Conservation (phyloP, 208 protist species). For the Trichomonas gallinae region DNA sequence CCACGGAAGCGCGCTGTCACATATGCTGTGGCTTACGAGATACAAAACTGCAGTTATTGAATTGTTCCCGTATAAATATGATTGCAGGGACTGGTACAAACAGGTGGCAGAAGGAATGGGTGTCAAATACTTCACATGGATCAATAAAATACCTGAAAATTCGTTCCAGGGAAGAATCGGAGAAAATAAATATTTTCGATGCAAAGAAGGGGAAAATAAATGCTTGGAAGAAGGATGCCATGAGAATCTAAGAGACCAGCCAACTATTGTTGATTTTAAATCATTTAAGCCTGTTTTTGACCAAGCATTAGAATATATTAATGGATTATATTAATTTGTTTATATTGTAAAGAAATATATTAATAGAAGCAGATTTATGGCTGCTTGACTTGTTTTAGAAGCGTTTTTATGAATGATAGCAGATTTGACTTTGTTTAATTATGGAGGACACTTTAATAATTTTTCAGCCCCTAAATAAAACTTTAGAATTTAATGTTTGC, state of each 20-base stretch:
- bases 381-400: too few relatives aligned
- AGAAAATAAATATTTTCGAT: neutral
- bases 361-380: too few relatives aligned
- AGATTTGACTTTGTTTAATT: too few relatives aligned
- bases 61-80: neutral
- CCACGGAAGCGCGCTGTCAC: neutral
- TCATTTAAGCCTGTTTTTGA: neutral
- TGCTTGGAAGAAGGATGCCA: neutral
- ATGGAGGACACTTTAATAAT: too few relatives aligned
- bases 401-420: too few relatives aligned
- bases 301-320: neutral
- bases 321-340: neutral
- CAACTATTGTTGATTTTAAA: neutral
- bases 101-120: neutral
- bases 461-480: too few relatives aligned
- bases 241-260: neutral
- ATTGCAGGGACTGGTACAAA: conserved; percentile 13
- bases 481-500: too few relatives aligned
- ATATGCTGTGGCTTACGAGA: neutral
- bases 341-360: too few relatives aligned
- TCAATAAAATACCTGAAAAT: neutral
- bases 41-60: neutral
- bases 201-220: neutral
- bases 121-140: neutral
- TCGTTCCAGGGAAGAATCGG: neutral